Conservation (phyloP, 164 flowering plant species). For the Chloranthus sessilifolius region DNA sequence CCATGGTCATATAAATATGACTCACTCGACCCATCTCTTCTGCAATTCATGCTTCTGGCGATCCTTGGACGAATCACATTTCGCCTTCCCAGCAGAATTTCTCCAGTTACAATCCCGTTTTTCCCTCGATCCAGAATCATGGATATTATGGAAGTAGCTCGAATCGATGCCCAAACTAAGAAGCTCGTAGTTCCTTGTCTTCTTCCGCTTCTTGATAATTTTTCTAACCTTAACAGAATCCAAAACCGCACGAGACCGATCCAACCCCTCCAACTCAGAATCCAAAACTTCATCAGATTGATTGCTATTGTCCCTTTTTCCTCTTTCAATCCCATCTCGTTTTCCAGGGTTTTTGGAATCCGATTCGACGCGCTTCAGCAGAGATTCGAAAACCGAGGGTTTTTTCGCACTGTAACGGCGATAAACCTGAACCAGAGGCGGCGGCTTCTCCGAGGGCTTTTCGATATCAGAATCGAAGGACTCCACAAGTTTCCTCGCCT, state of each 20-base stretch:
- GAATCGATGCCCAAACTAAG: conserved; percentile 39
- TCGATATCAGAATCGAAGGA: not conserved
- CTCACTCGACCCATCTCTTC: conserved; percentile 78
- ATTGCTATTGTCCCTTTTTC: too few species aligned
- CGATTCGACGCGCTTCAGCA: conserved; percentile 2
- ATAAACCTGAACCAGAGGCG: conserved; percentile 29
- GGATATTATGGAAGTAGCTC: conserved; percentile 8
- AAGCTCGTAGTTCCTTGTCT: conserved; percentile 29
- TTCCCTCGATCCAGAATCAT: conserved; percentile 34
- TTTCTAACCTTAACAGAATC: not conserved
- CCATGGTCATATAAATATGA: too few species aligned
- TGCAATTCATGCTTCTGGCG: conserved; percentile 7
- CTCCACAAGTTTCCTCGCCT: conserved; percentile 44
- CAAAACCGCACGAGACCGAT: not conserved
- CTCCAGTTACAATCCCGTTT: conserved; percentile 9
- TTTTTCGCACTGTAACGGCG: conserved; percentile 42
- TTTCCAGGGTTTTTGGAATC: conserved; percentile 13
- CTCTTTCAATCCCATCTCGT: not conserved
- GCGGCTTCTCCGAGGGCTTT: conserved; percentile 6
- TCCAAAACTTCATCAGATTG: conserved; percentile 1
- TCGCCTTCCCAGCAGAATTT: conserved; percentile 14
- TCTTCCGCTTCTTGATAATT: conserved; percentile 18
- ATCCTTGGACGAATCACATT: conserved; percentile 11
- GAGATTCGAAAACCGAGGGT: conserved; percentile 3
- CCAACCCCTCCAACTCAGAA: not conserved